Evolutionary conservation across 208 protist species (phyloP), one percentile per base, ranked within the genome.

Genomic region (Acanthamoeba castellanii): DNA sequence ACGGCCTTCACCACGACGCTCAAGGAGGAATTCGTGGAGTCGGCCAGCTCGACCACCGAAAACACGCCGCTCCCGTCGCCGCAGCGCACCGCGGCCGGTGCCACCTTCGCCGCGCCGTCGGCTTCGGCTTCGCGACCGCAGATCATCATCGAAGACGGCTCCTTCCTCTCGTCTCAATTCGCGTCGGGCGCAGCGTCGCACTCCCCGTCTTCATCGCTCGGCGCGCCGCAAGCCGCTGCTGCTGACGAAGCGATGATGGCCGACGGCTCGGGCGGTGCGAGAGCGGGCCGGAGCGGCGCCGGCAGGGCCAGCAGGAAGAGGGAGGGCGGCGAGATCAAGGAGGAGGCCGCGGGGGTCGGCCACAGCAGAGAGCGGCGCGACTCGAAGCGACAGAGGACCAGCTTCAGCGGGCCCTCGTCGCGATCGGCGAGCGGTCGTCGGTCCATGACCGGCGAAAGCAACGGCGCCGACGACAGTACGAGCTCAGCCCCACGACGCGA

Each of bases 91-190:
- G 22, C 13, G 13, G 22, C 4, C 59, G 4, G 59, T 66, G 59
- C 59, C 4, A 16, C 50, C 50, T 55, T 13, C 59, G 6, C 4
- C 11, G 18, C 18, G 59, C 59, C 59, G 59, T 6, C 59, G 59
- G 6, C 59, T 5, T 8, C 13, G 50, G 50, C 50, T 13, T 55
- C 50, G 64, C 64, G 30, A 55, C 50, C 50, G 64, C 64, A 72
- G 30, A 72, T 72, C 64, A 72, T 72, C 64, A 72, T 72, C 64
- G 64, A 72, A 72, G 64, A 72, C 30, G 64, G 64, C 64, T 72
- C 64, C 11, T 72, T 72, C 30, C 20, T 72, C 20, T 72, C 64
- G 64, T 72, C 64, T 7, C 64, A 72, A 22, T 72, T 72, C 64
- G 20, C 64, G n/a, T n/a, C n/a, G n/a, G n/a, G n/a, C 18, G 18